These are phyloP conservation scores for Oemleria cerasiformis DNA, from an alignment of 306 rosid genomes.

Conservation along the genomic window DNA sequence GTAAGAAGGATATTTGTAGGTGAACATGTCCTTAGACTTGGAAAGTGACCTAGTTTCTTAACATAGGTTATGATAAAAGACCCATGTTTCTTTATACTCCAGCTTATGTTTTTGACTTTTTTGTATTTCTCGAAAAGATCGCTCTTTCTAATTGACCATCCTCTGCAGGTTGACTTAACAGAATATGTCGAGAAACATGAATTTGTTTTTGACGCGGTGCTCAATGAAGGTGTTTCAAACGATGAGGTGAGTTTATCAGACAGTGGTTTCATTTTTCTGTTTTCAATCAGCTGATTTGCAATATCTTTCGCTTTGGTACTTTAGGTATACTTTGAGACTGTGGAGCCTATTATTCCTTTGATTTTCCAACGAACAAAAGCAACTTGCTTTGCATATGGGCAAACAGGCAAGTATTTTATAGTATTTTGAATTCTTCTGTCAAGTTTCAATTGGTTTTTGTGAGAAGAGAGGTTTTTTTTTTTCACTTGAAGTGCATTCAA, in stretches of 20 bases:
- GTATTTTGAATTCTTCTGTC: not conserved
- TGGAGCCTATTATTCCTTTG: constrained; percentile 77
- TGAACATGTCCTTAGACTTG: not conserved
- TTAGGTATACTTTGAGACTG: constrained; percentile 72
- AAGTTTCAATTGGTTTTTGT: not conserved
- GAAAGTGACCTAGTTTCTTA: not conserved
- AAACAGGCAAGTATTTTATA: constrained; percentile 56
- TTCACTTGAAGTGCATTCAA: not conserved
- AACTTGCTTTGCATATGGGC: constrained; percentile 92
- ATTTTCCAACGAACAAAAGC: constrained; percentile 79
- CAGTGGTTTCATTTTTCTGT: constrained; percentile 17
- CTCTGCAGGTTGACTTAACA: constrained; percentile 72
- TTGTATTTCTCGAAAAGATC: not conserved
- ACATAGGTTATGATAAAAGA: not conserved
- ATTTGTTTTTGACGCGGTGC: constrained; percentile 74
- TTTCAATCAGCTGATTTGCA: constrained; percentile 20
- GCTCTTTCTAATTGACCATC: constrained; percentile 24
- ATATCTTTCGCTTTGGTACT: constrained; percentile 10
- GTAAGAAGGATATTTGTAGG: not conserved
- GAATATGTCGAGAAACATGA: constrained; percentile 71
- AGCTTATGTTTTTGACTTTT: not conserved
- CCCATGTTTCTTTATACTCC: no score
- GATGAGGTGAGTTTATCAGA: constrained; percentile 50
- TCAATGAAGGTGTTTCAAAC: constrained; percentile 76
- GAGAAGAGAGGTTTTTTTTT: not conserved